Conservation (phyloP, 1,139 yeast species). For the Kurtzmaniella quercitrusa region DNA sequence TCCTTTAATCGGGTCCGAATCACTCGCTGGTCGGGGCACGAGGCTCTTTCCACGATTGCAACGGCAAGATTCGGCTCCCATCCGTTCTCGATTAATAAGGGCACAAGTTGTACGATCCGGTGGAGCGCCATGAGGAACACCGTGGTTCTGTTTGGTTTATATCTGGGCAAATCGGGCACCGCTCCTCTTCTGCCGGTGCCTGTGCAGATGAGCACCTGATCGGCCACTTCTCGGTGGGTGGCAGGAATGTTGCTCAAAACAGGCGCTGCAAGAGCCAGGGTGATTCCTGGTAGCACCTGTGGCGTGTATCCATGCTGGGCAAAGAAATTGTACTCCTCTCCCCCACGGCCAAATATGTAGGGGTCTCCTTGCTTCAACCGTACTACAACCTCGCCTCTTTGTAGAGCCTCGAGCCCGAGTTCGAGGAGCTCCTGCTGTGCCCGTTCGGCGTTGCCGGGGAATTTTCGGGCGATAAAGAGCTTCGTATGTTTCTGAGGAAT, state of each 20-base stretch:
- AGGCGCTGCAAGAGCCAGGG: conserved; percentile 89
- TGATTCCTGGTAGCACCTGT: conserved; percentile 77
- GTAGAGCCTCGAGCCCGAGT: conserved; percentile 62
- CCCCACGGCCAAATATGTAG: conserved; percentile 94
- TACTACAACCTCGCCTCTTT: conserved; percentile 72
- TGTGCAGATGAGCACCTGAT: conserved; percentile 87
- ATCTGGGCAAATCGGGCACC: conserved; percentile 74
- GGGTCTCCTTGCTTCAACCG: conserved; percentile 97
- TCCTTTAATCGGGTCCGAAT: conserved; percentile 67
- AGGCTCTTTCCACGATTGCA: conserved; percentile 85
- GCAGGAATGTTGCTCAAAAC: conserved; percentile 83
- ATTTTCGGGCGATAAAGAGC: conserved; percentile 83
- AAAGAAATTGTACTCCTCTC: conserved; percentile 81
- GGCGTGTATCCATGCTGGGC: conserved; percentile 64
- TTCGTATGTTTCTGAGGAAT: conserved; percentile 69
- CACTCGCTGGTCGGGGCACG: conserved; percentile 89
- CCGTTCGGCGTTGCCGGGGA: conserved; percentile 93
- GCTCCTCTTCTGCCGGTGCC: conserved; percentile 93
- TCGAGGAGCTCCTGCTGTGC: conserved; percentile 83
- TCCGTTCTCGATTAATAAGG: conserved; percentile 47
- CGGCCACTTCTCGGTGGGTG: conserved; percentile 89
- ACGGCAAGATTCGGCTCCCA: conserved; percentile 79
- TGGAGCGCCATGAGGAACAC: conserved; percentile 90
- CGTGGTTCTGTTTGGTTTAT: conserved; percentile 68
- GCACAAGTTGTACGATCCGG: conserved; percentile 66